Evolutionary conservation across 495 filamentous ascomycete species (phyloP), one percentile per base, ranked within the genome.

Genomic region (Rhypophila decipiens): DNA sequence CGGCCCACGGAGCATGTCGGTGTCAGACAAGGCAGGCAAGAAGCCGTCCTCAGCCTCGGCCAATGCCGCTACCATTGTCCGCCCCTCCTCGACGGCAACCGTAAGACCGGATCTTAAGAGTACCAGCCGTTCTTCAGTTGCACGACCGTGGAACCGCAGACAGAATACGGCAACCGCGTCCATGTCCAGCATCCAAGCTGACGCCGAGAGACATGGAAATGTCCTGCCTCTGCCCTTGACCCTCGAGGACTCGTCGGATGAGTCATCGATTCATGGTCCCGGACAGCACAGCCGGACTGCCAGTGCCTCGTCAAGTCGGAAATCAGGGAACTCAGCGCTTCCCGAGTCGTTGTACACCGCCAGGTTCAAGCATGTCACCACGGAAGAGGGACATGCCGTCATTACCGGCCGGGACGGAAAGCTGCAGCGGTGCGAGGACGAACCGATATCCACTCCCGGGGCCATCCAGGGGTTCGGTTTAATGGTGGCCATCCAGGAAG

Each of bases 391-490:
- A 0, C 90, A 97, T 68, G 85, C 83, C 4, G 79, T 97, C 17
- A 83, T 95, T 40, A 91, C 88, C 4, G 90, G 90, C 10, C 73
- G 86, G 44, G 77, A 84, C 44, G 80, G 84, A 2, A 76, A 66
- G 2, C 68, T 91, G 34, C 86, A 90, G 55, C 66, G 78, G 34
- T 95, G 88, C 62, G 91, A 97, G 64, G 91, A 97, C 63, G 91
- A 96, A 54, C 89, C 91, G 1, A 96, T 96, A 34, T 88, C 89
- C 53, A 86, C 88, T 12, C 91, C 91, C 1, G 90, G 90, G 12
- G 88, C 90, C n/a, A 71, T 96, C 1, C 91, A 96, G 55, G 71
- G 77, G 7, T 97, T 95, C 60, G 90, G 91, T 2, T 67, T 86
- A 2, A 67, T 96, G 41, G 53, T 97, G 19, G 90, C 83, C 0